Evolutionary conservation across 1,284 basidiomycete genomes (phyloP).

Genomic region (Cutaneotrichosporon cyanovorans): DNA sequence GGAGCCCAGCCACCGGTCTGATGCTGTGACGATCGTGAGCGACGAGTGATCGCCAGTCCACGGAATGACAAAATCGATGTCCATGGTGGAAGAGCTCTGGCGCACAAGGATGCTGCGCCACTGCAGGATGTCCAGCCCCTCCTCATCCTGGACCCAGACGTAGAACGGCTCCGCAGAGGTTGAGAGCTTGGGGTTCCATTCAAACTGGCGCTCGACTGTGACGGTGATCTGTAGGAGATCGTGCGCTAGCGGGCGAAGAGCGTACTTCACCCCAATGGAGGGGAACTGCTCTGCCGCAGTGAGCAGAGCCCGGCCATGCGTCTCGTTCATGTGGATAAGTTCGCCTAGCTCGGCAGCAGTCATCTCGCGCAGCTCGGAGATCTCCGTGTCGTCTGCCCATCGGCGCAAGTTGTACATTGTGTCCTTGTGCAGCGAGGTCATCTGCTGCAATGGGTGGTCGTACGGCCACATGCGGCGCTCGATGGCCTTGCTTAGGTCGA

Average conservation of each 20-base stretch:
- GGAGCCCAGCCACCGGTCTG: conserved; percentile 89
- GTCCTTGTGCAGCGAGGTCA: conserved; percentile 63
- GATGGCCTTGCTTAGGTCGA: conserved; percentile 88
- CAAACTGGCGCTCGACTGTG: conserved; percentile 61
- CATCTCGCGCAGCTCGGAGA: conserved; percentile 68
- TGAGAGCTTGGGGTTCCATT: conserved; percentile 76
- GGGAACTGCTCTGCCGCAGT: conserved; percentile 83
- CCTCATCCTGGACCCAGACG: conserved; percentile 88
- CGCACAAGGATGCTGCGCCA: conserved; percentile 65
- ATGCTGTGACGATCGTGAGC: conserved; percentile 79
- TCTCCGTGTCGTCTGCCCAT: conserved; percentile 77
- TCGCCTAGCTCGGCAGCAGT: conserved; percentile 64
- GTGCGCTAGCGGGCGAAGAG: conserved; percentile 70
- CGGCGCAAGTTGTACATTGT: conserved; percentile 70
- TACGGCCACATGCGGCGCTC: conserved; percentile 93
- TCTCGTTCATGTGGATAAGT: conserved; percentile 78
- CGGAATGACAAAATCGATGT: conserved; percentile 74
- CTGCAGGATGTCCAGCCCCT: conserved; percentile 74
- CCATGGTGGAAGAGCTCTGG: conserved; percentile 55
- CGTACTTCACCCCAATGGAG: conserved; percentile 58
- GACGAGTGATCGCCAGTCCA: conserved; percentile 56
- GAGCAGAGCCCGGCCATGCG: conserved; percentile 71
- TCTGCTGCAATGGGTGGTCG: conserved; percentile 83
- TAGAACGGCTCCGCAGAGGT: conserved; percentile 81
- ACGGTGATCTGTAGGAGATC: conserved; percentile 76